phyloP scores from a whole-genome alignment of 805 yeast species.

The Debaryomyces prosopidis region DNA sequence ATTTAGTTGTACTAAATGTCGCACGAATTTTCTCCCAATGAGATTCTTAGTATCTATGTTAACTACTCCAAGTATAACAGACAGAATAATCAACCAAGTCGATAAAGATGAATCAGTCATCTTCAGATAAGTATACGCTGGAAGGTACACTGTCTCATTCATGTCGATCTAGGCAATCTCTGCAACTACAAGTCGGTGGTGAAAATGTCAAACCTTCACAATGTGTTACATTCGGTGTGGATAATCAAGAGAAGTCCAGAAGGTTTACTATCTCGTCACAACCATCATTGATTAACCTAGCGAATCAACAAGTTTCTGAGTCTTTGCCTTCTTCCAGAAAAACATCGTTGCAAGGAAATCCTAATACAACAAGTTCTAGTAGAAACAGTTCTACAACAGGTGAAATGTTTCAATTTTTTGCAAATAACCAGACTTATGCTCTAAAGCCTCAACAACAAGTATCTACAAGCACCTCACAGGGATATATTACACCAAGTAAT shows the following conservation, averaged over 20 bases:
- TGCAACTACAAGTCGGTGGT: neutral
- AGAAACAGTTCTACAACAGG: constrained; percentile 4
- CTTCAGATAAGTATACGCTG: neutral
- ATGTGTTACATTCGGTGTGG: constrained; percentile 38
- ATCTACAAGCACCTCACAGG: constrained; percentile 1
- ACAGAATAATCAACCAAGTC: neutral
- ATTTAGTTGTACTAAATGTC: neutral
- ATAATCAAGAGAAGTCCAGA: constrained; percentile 35
- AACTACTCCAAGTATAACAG: neutral
- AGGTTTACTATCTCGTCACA: constrained; percentile 46
- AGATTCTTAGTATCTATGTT: too few relatives aligned
- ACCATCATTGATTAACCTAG: constrained; percentile 35
- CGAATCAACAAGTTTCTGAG: constrained; percentile 5
- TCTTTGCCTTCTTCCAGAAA: constrained; percentile 5
- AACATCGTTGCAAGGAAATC: constrained; percentile 4
- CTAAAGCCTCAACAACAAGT: neutral
- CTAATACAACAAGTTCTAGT: constrained; percentile 1
- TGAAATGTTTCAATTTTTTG: constrained; percentile 6
- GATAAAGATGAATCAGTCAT: constrained; percentile 2
- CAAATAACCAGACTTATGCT: neutral
- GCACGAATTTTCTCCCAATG: neutral
- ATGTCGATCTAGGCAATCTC: neutral
- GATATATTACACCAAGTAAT: constrained; percentile 7
- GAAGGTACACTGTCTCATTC: neutral
- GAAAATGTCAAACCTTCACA: constrained; percentile 7